Percentiles rank a stretch among this genome's conserved stretches.
Evolutionary conservation across 169 alveolate species (phyloP).

Genomic region (Cryptosporidium sp.): DNA sequence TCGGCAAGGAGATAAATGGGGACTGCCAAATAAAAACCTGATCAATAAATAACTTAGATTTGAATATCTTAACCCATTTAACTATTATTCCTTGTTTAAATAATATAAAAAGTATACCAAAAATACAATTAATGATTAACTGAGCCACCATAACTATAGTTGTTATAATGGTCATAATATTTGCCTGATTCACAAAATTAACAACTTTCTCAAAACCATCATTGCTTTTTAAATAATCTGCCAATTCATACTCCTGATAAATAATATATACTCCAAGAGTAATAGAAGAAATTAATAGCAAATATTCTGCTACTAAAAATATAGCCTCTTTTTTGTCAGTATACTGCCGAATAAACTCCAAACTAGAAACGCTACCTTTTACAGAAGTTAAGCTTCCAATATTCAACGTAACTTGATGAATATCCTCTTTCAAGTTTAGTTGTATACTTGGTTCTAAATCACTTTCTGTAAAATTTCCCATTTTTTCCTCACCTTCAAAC

Average conservation of each 20-base stretch:
- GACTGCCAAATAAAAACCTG: slow-evolving; percentile 44
- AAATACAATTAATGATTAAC: not conserved
- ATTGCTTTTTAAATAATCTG: not conserved
- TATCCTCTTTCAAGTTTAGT: not conserved
- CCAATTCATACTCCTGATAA: not conserved
- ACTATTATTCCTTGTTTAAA: slow-evolving; percentile 10
- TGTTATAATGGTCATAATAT: slow-evolving; percentile 12
- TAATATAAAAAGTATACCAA: slow-evolving; percentile 14
- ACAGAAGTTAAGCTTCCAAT: not conserved
- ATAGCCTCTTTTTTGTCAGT: slow-evolving; percentile 2
- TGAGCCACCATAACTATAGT: not conserved
- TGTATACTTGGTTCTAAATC: not conserved
- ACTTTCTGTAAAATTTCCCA: not conserved
- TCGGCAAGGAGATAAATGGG: slow-evolving; percentile 27
- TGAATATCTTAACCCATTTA: slow-evolving; percentile 18
- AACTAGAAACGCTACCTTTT: not conserved
- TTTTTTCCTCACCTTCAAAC: not conserved
- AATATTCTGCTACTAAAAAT: slow-evolving; percentile 13
- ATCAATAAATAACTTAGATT: slow-evolving; percentile 37
- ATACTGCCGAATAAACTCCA: slow-evolving; percentile 2
- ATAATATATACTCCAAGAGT: slow-evolving; percentile 16
- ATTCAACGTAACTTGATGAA: not conserved
- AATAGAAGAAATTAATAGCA: not conserved
- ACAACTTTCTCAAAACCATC: not conserved
- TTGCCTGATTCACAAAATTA: not conserved